Base-by-base conservation (phyloP, 2,329 filamentous ascomycete genomes). In the Aspergillus sp. region DNA sequence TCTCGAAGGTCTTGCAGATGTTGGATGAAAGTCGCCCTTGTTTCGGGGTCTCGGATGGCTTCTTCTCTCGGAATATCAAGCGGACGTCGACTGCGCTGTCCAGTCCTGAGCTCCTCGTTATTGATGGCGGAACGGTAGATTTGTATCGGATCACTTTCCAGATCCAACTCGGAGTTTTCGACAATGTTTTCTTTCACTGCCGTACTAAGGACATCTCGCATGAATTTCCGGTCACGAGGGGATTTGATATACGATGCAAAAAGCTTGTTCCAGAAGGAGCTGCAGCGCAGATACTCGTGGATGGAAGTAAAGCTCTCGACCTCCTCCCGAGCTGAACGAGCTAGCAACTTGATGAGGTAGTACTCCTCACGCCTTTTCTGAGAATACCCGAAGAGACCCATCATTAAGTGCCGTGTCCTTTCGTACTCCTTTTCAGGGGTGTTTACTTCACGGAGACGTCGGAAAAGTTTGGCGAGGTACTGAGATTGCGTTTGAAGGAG, bases 321-420 rank as follows among this genome's bases (percentile, higher is more conserved):
- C 68, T 97, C 93, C 73, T 98, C 93, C 59, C 87, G 87, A 52
- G 93, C 88, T 2, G 93, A 93, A 52, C 90, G 84, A 15, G 88
- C 82, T 56, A 99, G 87, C 21, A 98, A 82, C 76, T 96, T 97
- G 60, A 99, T 80, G 5, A 99, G 82, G 73, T 97, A 96, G 77
- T 98, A 99, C 71, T 99, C 95, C 74, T 99, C 95, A 71, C 95
- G 84, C 62, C 93, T 86, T 80, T 98, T 99, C 73, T 99, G 95
- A 1, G 95, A 93, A 70, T 98, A 96, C 21, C 95, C 96, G 69
- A 98, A 99, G 35, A 98, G 82, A 9, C 92, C 91, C 92, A 99
- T 97, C 76, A 96, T 91, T 60, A 99, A 80, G 61, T 95, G 90
- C 74, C 97, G 93, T 55, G 96, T 90, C 51, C 91, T 87, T 77